These are phyloP conservation scores for Dendrocalamus latiflorus DNA, from an alignment of 202 grass and related monocot genomes.

Conservation along the genomic window DNA sequence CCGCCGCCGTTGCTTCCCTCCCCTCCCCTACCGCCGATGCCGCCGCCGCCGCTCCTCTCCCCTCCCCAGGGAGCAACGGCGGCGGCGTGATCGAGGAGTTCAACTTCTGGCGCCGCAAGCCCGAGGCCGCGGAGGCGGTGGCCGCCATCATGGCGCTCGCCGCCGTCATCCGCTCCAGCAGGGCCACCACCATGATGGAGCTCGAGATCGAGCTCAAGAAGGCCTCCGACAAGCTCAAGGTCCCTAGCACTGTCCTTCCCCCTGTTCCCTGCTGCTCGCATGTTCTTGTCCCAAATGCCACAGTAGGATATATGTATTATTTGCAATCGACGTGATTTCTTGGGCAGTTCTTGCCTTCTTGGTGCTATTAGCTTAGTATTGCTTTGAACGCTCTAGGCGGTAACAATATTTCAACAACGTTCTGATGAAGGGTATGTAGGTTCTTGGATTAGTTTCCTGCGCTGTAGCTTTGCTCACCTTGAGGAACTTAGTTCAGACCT, in stretches of 20 bases:
- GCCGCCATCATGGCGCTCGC: constrained; percentile 96
- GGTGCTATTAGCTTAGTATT: neutral
- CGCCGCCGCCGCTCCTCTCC: neutral
- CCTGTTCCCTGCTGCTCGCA: neutral
- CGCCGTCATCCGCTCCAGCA: constrained; percentile 78
- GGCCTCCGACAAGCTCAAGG: constrained; percentile 87
- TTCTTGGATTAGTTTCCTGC: neutral
- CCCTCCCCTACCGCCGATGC: neutral
- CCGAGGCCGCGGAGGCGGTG: constrained; percentile 83
- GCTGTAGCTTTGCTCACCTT: neutral
- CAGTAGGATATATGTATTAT: too few species aligned
- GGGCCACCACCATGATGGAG: constrained; percentile 97
- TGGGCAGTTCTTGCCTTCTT: neutral
- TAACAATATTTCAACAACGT: neutral
- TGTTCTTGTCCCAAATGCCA: neutral
- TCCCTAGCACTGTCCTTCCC: neutral
- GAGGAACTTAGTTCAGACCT: neutral
- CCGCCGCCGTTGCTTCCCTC: constrained; percentile 35
- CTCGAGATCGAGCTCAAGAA: constrained; percentile 99
- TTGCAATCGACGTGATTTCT: neutral
- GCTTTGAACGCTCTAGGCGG: neutral
- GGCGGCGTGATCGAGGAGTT: constrained; percentile 86
- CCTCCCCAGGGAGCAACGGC: constrained; percentile 18
- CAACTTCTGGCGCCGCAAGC: constrained; percentile 92
- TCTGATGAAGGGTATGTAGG: neutral